Percentiles rank a stretch among this genome's conserved stretches.
These are phyloP conservation scores for Lolium multiflorum DNA, from an alignment of 176 grass and related monocot genomes.

Conservation along the genomic window DNA sequence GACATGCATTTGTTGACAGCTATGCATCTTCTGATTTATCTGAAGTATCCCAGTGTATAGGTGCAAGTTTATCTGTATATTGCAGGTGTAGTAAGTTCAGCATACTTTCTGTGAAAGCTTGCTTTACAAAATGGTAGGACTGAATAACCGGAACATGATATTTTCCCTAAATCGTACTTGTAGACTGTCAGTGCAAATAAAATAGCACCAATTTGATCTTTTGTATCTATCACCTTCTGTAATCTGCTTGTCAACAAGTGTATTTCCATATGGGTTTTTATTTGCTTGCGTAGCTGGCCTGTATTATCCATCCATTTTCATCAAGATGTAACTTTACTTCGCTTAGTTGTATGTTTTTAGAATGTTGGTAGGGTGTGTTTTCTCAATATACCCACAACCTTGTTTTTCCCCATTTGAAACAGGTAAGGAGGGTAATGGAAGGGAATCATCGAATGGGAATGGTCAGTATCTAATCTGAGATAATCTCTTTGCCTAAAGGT, in stretches of 20 bases:
- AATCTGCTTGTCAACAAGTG: slow-evolving; percentile 1
- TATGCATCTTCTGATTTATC: slow-evolving; percentile 26
- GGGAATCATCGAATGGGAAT: slow-evolving; percentile 99
- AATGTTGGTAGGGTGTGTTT: slow-evolving; percentile 19
- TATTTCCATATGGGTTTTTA: slow-evolving; percentile 8
- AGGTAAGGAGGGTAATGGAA: slow-evolving; percentile 99
- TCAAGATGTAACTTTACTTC: not conserved
- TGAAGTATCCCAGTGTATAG: slow-evolving; percentile 18
- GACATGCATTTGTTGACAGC: slow-evolving; percentile 40
- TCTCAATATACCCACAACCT: slow-evolving; percentile 33
- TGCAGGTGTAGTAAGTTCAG: slow-evolving; percentile 32
- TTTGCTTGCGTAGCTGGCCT: slow-evolving; percentile 26
- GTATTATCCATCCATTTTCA: slow-evolving; percentile 24
- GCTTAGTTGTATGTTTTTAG: slow-evolving; percentile 10
- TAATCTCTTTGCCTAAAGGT: slow-evolving; percentile 16
- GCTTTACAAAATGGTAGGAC: not conserved
- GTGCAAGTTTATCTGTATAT: slow-evolving; percentile 29
- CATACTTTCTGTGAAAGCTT: slow-evolving; percentile 34
- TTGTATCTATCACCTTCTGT: slow-evolving; percentile 35
- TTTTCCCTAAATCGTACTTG: slow-evolving; percentile 10
- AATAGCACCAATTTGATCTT: not conserved
- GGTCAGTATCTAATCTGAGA: slow-evolving; percentile 51
- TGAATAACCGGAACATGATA: slow-evolving; percentile 14
- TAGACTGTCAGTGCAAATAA: slow-evolving; percentile 21
- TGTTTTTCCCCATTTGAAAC: slow-evolving; percentile 31